phyloP scores from a whole-genome alignment of 176 grass and related monocot species.

The Avena insularis region DNA sequence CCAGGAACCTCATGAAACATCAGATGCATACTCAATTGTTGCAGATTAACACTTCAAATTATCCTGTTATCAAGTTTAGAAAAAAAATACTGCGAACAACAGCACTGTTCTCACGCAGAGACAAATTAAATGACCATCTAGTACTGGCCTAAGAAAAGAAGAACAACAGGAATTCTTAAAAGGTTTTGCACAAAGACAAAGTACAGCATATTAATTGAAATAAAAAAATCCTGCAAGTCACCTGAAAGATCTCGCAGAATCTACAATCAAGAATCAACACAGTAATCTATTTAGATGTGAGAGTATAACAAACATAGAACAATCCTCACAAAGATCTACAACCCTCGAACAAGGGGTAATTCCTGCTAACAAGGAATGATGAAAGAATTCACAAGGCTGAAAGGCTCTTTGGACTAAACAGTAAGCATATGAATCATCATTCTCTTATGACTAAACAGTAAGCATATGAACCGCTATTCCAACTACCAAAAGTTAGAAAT shows the following conservation, averaged over 20 bases:
- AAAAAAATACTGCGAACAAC: background rate
- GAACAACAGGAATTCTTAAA: background rate
- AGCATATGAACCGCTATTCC: background rate
- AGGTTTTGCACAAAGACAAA: background rate
- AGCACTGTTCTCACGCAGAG: background rate
- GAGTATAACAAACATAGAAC: background rate
- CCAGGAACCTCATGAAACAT: background rate
- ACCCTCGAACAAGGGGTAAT: background rate
- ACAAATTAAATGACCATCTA: background rate
- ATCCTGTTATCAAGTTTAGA: background rate
- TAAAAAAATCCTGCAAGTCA: background rate
- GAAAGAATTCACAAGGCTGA: background rate
- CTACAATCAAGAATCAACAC: background rate
- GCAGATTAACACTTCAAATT: background rate
- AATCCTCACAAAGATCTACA: background rate
- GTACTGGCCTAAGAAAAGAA: background rate
- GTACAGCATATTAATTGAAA: background rate
- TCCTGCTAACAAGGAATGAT: constrained; percentile 1
- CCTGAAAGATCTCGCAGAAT: background rate
- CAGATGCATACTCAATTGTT: background rate
- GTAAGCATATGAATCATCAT: background rate
- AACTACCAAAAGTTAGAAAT: background rate
- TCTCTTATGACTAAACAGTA: background rate
- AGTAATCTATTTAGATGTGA: background rate
- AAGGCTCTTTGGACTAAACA: background rate